Evolutionary conservation across 495 filamentous ascomycete genomes (phyloP).

Genomic region (Neurospora pannonica): DNA sequence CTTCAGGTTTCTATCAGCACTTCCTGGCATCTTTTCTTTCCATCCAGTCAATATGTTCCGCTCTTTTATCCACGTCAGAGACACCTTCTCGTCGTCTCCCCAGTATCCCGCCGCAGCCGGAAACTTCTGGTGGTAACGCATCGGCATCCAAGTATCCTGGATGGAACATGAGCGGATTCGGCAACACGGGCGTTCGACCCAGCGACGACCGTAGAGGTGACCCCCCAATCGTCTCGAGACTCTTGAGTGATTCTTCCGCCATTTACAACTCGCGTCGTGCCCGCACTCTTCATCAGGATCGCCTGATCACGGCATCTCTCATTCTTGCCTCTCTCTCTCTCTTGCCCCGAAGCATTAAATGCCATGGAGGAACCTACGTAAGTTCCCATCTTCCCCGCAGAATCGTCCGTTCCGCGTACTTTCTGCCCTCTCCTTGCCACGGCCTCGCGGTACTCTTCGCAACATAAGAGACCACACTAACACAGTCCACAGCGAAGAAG

Average conservation of each 20-base stretch:
- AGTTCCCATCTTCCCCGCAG: not conserved
- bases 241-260: no score
- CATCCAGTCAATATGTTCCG: not conserved
- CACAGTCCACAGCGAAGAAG: not conserved
- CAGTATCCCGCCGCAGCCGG: constrained; percentile 16
- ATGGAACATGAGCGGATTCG: constrained; percentile 27
- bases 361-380: not conserved
- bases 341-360: no score
- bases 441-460: not conserved
- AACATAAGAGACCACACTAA: not conserved
- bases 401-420: not conserved
- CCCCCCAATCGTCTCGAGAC: no score
- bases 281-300: no score
- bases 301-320: no score
- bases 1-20: not conserved
- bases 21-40: not conserved
- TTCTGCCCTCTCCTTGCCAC: not conserved
- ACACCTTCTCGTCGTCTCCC: constrained; percentile 10
- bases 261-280: no score
- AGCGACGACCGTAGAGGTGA: constrained; percentile 2
- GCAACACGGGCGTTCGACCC: constrained; percentile 22
- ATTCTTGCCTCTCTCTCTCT: no score
- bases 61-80: not conserved
- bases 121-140: constrained; percentile 2
- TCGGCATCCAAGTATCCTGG: constrained; percentile 16